Percentiles rank a stretch among this genome's conserved stretches.
Conservation (phyloP, 73 alveolate species). For the Breviolum minutum region DNA sequence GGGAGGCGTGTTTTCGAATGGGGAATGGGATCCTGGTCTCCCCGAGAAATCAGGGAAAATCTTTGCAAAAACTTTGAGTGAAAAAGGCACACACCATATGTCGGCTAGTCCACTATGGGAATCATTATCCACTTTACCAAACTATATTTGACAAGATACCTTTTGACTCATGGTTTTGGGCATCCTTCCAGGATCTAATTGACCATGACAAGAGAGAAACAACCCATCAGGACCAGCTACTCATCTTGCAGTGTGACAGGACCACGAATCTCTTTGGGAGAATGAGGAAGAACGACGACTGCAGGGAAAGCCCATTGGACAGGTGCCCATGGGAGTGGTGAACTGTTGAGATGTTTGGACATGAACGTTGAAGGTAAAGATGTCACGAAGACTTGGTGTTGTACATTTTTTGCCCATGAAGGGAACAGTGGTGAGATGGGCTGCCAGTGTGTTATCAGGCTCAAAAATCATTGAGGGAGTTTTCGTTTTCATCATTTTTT, state of each 20-base stretch:
- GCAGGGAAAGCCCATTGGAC: constrained; percentile 97
- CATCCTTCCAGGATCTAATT: no score
- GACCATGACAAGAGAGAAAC: no score
- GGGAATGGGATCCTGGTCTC: no score
- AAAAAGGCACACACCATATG: no score
- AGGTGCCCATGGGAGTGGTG: background rate
- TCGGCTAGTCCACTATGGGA: no score
- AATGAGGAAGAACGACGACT: constrained; percentile 98
- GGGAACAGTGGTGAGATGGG: no score
- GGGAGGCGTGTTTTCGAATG: constrained; percentile 95
- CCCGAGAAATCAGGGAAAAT: no score
- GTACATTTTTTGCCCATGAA: background rate
- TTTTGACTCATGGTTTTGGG: background rate
- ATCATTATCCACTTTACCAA: background rate
- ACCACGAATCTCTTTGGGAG: constrained; percentile 98
- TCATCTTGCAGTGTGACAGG: constrained; percentile 47
- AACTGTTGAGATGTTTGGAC: background rate
- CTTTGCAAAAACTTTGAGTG: no score
- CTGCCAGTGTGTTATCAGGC: no score
- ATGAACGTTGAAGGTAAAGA: background rate
- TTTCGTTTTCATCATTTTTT: no score
- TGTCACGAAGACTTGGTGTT: background rate
- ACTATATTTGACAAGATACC: background rate
- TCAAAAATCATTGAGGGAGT: no score
- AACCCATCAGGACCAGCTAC: no score